These are phyloP conservation scores for Truncatella angustata DNA, from an alignment of 2,329 filamentous ascomycete species.

Conservation along the genomic window DNA sequence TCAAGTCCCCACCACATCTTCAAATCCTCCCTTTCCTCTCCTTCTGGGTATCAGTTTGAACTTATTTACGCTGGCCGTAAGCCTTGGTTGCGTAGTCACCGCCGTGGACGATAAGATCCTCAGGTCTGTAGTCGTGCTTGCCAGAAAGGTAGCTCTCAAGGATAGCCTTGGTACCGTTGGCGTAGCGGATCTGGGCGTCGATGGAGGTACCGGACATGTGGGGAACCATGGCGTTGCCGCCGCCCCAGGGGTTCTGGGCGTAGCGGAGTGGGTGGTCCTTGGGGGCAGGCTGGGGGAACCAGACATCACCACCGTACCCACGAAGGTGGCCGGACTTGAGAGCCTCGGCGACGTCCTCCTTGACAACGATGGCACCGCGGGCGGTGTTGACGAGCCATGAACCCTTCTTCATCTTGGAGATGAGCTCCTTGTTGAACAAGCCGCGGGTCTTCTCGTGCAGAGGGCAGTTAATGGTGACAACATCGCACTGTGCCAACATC, in stretches of 20 bases:
- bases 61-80: slow-evolving; percentile 71
- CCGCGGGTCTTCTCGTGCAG: slow-evolving; percentile 97
- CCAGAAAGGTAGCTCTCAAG: slow-evolving; percentile 88
- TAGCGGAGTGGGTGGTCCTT: slow-evolving; percentile 89
- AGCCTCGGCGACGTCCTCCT: slow-evolving; percentile 95
- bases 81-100: slow-evolving; percentile 96
- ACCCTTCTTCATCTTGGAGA: slow-evolving; percentile 98
- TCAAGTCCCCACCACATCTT: not conserved
- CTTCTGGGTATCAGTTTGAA: not conserved
- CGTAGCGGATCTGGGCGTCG: slow-evolving; percentile 92
- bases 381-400: slow-evolving; percentile 98
- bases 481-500: slow-evolving; percentile 88
- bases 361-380: slow-evolving; percentile 97
- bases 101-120: slow-evolving; percentile 87
- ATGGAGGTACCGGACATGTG: slow-evolving; percentile 99
- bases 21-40: not conserved
- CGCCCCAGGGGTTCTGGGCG: slow-evolving; percentile 91
- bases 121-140: slow-evolving; percentile 78
- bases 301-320: slow-evolving; percentile 86
- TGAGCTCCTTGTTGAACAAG: slow-evolving; percentile 97
- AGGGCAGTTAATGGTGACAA: slow-evolving; percentile 99
- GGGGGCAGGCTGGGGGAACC: slow-evolving; percentile 97
- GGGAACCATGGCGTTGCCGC: slow-evolving; percentile 94
- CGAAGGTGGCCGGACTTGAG: slow-evolving; percentile 88
- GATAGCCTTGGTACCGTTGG: slow-evolving; percentile 83